These are phyloP conservation scores for Haplosporangium sp. DNA, from an alignment of 371 early-diverging fungal genomes.

Conservation along the genomic window DNA sequence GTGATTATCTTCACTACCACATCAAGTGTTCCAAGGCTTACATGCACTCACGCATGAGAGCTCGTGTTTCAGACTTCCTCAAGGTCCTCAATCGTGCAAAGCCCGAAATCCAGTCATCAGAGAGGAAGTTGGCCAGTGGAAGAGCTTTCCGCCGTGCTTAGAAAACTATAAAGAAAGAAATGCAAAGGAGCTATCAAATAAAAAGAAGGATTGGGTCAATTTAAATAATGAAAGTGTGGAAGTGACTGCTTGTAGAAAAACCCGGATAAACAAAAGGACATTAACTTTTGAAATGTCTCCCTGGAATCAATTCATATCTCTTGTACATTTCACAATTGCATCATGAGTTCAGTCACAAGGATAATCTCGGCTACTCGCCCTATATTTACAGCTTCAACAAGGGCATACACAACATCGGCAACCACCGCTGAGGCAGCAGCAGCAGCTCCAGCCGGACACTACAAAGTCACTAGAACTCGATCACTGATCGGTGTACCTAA, in stretches of 20 bases:
- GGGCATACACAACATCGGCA: slow-evolving; percentile 28
- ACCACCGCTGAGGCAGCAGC: slow-evolving; percentile 9
- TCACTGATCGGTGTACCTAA: slow-evolving; percentile 71
- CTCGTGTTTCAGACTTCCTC: slow-evolving; percentile 92
- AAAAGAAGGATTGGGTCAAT: neutral
- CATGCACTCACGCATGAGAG: slow-evolving; percentile 98
- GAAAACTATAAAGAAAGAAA: too few relatives aligned
- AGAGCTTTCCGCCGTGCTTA: slow-evolving; percentile 49
- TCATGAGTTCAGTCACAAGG: slow-evolving; percentile 46
- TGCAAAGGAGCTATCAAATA: too few relatives aligned
- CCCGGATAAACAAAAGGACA: slow-evolving; percentile 6
- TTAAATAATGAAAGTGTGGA: neutral
- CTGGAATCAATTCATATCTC: neutral
- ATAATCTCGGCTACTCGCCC: slow-evolving; percentile 31
- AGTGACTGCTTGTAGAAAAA: slow-evolving; percentile 7
- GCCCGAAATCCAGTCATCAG: slow-evolving; percentile 83
- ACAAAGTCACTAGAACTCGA: slow-evolving; percentile 69
- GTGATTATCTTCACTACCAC: slow-evolving; percentile 98
- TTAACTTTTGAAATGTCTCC: neutral
- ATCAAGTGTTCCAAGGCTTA: slow-evolving; percentile 99
- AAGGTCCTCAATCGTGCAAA: slow-evolving; percentile 98
- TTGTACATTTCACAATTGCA: slow-evolving; percentile 7
- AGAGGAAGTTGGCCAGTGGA: slow-evolving; percentile 77
- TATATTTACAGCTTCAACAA: slow-evolving; percentile 24
- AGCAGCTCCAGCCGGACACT: slow-evolving; percentile 59